These are phyloP conservation scores for Hibiscus tridactylites DNA, from an alignment of 345 rosid genomes.

Conservation along the genomic window DNA sequence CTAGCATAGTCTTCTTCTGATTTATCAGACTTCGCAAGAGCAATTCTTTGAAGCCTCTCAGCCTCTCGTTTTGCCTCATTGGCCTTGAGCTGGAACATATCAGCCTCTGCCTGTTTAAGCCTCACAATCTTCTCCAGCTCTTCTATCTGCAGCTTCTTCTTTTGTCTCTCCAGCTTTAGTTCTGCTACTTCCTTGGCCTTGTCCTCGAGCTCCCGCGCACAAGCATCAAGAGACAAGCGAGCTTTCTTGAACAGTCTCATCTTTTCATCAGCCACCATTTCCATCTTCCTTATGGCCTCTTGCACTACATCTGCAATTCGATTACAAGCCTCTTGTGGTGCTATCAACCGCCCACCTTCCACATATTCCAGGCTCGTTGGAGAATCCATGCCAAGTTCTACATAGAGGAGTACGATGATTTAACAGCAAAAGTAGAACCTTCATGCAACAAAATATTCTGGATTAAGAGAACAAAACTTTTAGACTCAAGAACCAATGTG, in stretches of 20 bases:
- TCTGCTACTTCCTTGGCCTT: not conserved
- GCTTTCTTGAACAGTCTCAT: not conserved
- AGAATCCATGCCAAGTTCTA: conserved; percentile 85
- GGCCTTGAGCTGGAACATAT: not conserved
- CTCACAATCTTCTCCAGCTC: not conserved
- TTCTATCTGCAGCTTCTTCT: not conserved
- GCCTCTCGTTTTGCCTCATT: not conserved
- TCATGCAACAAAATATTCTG: not conserved
- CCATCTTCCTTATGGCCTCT: not conserved
- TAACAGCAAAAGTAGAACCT: not conserved
- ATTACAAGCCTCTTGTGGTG: conserved; percentile 94
- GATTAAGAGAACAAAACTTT: not conserved
- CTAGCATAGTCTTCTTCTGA: not conserved
- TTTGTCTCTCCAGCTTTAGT: not conserved
- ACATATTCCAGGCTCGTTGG: conserved; percentile 74
- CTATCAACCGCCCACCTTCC: conserved; percentile 71
- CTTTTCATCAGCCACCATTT: not conserved
- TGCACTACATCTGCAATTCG: conserved; percentile 79
- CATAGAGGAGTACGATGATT: conserved; percentile 2
- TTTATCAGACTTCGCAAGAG: not conserved
- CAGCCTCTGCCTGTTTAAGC: not conserved
- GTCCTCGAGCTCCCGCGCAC: not conserved
- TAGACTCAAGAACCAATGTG: not conserved
- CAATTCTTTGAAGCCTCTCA: not conserved
- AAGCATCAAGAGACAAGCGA: not conserved